Conservation (phyloP, 306 rosid species). For the Prunus fruticosa region DNA sequence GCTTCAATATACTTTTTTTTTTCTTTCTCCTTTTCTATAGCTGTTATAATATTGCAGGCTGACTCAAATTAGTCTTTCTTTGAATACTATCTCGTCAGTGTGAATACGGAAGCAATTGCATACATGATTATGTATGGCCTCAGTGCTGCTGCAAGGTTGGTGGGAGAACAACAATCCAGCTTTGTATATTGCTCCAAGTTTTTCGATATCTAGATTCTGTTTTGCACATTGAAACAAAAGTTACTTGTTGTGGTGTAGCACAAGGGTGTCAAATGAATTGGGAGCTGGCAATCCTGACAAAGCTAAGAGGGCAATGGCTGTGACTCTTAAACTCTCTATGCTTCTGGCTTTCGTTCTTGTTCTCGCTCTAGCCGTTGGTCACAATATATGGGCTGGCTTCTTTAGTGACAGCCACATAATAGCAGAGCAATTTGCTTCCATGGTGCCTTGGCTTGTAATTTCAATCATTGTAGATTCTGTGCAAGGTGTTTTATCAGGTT, state of each 20-base stretch:
- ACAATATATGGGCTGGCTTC: conserved; percentile 53
- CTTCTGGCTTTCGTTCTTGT: conserved; percentile 48
- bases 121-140: conserved; percentile 78
- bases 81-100: conserved; percentile 31
- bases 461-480: conserved; percentile 64
- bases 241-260: conserved; percentile 35
- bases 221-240: conserved; percentile 1
- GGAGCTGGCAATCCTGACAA: conserved; percentile 61
- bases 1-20: conserved; percentile 12
- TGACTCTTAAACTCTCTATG: conserved; percentile 60
- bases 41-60: no score
- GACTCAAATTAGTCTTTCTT: background rate
- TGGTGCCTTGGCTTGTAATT: conserved; percentile 61
- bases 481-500: conserved; percentile 93
- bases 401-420: conserved; percentile 52
- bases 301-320: conserved; percentile 74
- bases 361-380: conserved; percentile 54
- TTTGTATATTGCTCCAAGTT: background rate
- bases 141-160: conserved; percentile 83
- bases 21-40: background rate
- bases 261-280: conserved; percentile 86
- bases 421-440: conserved; percentile 52
- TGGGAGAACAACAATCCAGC: background rate
- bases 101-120: conserved; percentile 66
- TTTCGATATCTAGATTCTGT: background rate